These are phyloP conservation scores for Blastobotrys malaysiensis DNA, from an alignment of 1,139 yeast genomes.

Conservation along the genomic window DNA sequence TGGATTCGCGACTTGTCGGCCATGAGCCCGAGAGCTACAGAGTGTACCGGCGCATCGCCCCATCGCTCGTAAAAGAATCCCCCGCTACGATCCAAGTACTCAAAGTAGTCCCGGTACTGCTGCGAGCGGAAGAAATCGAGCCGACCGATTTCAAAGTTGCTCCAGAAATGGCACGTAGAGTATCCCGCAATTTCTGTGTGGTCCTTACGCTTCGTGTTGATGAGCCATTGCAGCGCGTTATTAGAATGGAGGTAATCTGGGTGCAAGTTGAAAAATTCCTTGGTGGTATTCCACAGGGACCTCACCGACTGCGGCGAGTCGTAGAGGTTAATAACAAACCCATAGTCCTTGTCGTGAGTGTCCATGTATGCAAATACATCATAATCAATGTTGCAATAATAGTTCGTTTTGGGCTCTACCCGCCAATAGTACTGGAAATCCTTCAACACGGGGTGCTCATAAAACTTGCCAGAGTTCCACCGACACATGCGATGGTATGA, in stretches of 20 bases:
- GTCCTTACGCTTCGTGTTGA: constrained; percentile 43
- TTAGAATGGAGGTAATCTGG: constrained; percentile 60
- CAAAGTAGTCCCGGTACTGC: constrained; percentile 60
- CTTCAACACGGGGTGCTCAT: constrained; percentile 53
- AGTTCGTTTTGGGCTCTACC: constrained; percentile 68
- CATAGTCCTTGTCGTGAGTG: constrained; percentile 57
- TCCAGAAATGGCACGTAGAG: constrained; percentile 86
- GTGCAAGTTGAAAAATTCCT: constrained; percentile 48
- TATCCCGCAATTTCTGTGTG: constrained; percentile 56
- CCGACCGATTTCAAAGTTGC: constrained; percentile 75
- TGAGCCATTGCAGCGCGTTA: constrained; percentile 68
- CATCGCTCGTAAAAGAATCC: constrained; percentile 84
- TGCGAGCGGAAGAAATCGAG: constrained; percentile 71
- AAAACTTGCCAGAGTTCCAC: constrained; percentile 61
- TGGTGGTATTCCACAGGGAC: constrained; percentile 65
- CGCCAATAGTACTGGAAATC: constrained; percentile 68
- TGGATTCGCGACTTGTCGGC: constrained; percentile 66
- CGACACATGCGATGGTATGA: constrained; percentile 81
- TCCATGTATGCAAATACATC: constrained; percentile 74
- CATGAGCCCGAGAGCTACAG: constrained; percentile 67
- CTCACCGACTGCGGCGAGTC: constrained; percentile 61
- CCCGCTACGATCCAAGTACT: constrained; percentile 60
- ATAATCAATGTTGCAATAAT: constrained; percentile 62
- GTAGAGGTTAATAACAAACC: constrained; percentile 61
- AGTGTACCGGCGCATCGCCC: constrained; percentile 92